Evolutionary conservation across 2,329 filamentous ascomycete genomes (phyloP).

Genomic region (Hypoxylon sp.): DNA sequence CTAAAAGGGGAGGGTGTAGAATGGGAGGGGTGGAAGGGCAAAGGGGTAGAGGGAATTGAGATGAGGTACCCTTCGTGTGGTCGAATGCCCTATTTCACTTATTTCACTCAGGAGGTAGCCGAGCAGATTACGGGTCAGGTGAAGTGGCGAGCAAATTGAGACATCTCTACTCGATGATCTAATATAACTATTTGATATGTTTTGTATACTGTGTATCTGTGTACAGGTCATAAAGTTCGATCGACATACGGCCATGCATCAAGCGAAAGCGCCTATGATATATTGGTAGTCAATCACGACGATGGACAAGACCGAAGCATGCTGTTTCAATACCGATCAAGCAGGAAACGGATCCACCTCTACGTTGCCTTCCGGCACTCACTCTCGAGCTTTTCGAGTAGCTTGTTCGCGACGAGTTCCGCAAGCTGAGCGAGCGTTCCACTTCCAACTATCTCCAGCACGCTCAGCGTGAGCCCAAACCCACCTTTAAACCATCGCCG

Average conservation of each 20-base stretch:
- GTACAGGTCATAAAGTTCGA: not conserved
- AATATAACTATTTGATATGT: too few relatives aligned
- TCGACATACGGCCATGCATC: not conserved
- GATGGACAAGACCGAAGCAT: not conserved
- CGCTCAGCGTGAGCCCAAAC: constrained; percentile 44
- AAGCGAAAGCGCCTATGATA: not conserved
- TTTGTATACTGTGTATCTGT: not conserved
- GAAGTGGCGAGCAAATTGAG: not conserved
- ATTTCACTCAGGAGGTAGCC: not conserved
- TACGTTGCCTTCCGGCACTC: constrained; percentile 23
- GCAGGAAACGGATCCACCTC: not conserved
- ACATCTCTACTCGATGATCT: not conserved
- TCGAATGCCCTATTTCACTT: too few relatives aligned
- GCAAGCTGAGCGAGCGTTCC: constrained; percentile 36
- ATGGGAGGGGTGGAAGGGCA: not conserved
- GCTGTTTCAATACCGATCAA: not conserved
- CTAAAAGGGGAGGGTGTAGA: too few relatives aligned
- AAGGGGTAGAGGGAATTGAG: not conserved
- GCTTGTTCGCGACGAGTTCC: constrained; percentile 29
- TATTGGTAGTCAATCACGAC: too few relatives aligned
- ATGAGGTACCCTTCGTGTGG: not conserved
- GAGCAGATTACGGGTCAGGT: not conserved
- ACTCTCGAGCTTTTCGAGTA: constrained; percentile 35
- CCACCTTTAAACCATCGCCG: constrained; percentile 48
- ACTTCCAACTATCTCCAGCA: constrained; percentile 40